Conservation (phyloP, 306 rosid genomes). For the Quercus variabilis region DNA sequence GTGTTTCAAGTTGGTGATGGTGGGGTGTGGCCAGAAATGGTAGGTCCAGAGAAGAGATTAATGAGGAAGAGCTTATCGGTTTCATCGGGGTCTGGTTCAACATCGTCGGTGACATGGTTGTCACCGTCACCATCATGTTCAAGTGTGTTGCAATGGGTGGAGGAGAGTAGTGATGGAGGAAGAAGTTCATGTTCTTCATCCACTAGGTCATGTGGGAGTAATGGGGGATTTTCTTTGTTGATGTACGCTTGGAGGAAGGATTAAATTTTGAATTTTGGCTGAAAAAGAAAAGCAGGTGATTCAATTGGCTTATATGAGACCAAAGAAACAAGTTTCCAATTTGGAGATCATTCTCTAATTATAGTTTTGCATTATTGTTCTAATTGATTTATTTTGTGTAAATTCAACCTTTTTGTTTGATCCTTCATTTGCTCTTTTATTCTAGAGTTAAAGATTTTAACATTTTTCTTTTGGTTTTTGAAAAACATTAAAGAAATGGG, state of each 20-base stretch:
- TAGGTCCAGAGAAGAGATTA: conserved; percentile 63
- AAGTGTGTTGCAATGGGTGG: conserved; percentile 78
- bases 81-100: conserved; percentile 20
- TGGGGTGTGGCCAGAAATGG: conserved; percentile 74
- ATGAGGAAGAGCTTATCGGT: conserved; percentile 55
- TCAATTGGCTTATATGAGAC: background rate
- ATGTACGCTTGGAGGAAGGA: conserved; percentile 74
- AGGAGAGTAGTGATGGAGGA: conserved; percentile 74
- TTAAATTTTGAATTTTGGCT: conserved; percentile 12
- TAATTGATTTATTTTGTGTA: background rate
- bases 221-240: conserved; percentile 69
- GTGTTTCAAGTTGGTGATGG: conserved; percentile 77
- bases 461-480: too few species aligned
- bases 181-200: conserved; percentile 84
- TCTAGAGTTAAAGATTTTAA: too few species aligned
- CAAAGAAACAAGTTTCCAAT: background rate
- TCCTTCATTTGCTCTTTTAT: too few species aligned
- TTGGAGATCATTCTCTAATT: background rate
- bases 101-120: conserved; percentile 6
- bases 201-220: conserved; percentile 50
- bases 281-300: background rate
- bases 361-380: background rate
- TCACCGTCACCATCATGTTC: conserved; percentile 42
- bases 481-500: too few species aligned
- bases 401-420: too few species aligned